Base-by-base conservation (phyloP, 2,329 filamentous ascomycete genomes). In the Claviceps paspali region DNA sequence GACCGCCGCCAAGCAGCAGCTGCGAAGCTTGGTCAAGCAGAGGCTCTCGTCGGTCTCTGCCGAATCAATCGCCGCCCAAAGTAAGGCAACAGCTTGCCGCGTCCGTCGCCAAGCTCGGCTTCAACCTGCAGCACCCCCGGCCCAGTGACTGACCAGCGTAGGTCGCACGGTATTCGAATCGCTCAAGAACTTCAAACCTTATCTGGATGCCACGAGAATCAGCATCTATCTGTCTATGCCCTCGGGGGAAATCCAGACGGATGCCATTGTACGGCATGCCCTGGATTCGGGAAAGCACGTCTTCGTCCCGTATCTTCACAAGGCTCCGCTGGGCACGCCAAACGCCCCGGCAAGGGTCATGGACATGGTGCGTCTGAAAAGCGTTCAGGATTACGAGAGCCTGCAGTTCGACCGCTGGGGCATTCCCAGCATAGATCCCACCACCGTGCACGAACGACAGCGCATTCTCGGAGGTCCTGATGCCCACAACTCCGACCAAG, bases 161-260 rank as follows among this genome's bases (percentile, higher is more conserved):
- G 84, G 83, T 48, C 60, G 64, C 35, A 63, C 62, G 46, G 76
- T 83, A 17, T 79, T 78, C 45, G 68, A 74, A 38, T 63, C 69
- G 6, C 61, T 95, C 27, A 63, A 79, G 31, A 64, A 68, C 9
- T 73, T 87, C 49, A 68, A 73, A 35, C 80, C 85, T 38, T 98
- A 93, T 55, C 63, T 74, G 44, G 66, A 78, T 38, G 87, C 91
- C 29, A 70, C 66, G 42, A 70, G 75, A 37, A 73, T 98, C 50
- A 86, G 83, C 48, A 69, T 98, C 39, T 98, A 93, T 55, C 67
- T 98, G 12, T 91, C 88, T 9, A 98, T 98, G 91, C 86, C 87
- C 1, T 63, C 67, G 8, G 81, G 79, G 18, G 91, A 98, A 61
- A 72, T 94, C 19, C 83, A 86, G 47, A 98, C 91, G 2, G 76